These are phyloP conservation scores for Aspergillus diversus DNA, from an alignment of 495 filamentous ascomycete genomes.

Conservation along the genomic window DNA sequence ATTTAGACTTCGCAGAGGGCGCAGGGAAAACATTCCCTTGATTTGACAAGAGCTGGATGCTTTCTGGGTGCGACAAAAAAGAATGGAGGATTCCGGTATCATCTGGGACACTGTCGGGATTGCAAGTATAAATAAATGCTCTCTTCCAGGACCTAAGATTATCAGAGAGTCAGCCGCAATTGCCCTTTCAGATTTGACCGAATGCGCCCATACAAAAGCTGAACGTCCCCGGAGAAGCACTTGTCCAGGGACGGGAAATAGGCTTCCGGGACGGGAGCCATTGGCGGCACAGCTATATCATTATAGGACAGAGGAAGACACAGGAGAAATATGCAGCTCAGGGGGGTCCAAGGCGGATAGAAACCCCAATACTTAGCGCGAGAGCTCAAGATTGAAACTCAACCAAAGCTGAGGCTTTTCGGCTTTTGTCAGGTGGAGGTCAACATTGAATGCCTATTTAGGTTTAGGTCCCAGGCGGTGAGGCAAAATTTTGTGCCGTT, in stretches of 20 bases:
- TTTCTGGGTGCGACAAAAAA: constrained; percentile 70
- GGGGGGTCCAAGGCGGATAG: constrained; percentile 17
- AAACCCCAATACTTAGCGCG: constrained; percentile 17
- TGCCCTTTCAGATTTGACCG: neutral
- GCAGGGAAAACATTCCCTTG: constrained; percentile 65
- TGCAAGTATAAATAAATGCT: constrained; percentile 66
- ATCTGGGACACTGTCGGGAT: constrained; percentile 50
- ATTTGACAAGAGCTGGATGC: constrained; percentile 65
- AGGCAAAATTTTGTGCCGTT: constrained; percentile 24
- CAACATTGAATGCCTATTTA: constrained; percentile 47
- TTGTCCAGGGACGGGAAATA: constrained; percentile 68
- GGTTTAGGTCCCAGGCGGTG: constrained; percentile 45
- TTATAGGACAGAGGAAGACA: constrained; percentile 40
- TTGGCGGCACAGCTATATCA: constrained; percentile 64
- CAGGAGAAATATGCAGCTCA: constrained; percentile 13
- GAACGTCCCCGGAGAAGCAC: constrained; percentile 60
- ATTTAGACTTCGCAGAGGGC: constrained; percentile 62
- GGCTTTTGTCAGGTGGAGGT: constrained; percentile 27
- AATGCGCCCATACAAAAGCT: constrained; percentile 56
- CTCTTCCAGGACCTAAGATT: constrained; percentile 72
- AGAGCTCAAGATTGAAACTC: constrained; percentile 16
- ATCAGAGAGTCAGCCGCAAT: constrained; percentile 21
- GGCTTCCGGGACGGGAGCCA: constrained; percentile 66
- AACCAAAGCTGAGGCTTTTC: constrained; percentile 30
- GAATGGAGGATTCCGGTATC: constrained; percentile 54